Percentiles rank a stretch among this genome's conserved stretches.
phyloP scores from a whole-genome alignment of 805 yeast species.

The Wickerhamiella alocasiicola region DNA sequence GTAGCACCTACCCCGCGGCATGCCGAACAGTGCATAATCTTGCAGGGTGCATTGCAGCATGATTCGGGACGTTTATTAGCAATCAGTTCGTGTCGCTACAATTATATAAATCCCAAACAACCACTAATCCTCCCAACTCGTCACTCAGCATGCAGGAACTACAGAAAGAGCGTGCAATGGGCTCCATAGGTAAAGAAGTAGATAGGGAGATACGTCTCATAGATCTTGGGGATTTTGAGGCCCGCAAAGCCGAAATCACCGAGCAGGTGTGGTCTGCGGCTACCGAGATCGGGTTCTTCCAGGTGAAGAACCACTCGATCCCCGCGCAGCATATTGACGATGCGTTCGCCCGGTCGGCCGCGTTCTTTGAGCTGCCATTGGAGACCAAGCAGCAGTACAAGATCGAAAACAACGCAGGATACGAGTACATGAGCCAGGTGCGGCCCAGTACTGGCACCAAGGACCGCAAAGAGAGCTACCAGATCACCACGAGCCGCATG shows the following conservation, averaged over 20 bases:
- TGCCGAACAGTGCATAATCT: too few species aligned
- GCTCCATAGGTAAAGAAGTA: conserved; percentile 10
- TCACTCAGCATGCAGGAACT: background rate
- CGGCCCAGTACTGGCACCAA: conserved; percentile 17
- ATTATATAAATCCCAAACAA: too few species aligned
- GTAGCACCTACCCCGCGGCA: too few species aligned
- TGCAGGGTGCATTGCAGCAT: too few species aligned
- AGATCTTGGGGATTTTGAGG: conserved; percentile 11
- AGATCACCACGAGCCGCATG: conserved; percentile 15
- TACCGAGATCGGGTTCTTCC: conserved; percentile 15
- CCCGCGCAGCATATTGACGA: conserved; percentile 9
- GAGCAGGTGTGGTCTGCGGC: conserved; percentile 17
- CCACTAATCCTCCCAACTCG: too few species aligned
- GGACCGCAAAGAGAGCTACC: conserved; percentile 16
- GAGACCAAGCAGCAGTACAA: conserved; percentile 10
- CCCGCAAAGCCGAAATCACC: conserved; percentile 11
- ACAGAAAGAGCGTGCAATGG: conserved; percentile 11
- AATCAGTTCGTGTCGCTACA: too few species aligned
- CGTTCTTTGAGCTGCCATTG: conserved; percentile 13
- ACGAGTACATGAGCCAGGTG: conserved; percentile 15
- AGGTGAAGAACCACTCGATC: conserved; percentile 15
- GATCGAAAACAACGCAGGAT: conserved; percentile 14
- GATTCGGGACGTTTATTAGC: too few species aligned
- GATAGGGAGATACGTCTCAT: conserved; percentile 13
- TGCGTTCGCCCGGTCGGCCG: conserved; percentile 12